Conservation (phyloP, 1,139 yeast species). For the Geotrichum australiense region DNA sequence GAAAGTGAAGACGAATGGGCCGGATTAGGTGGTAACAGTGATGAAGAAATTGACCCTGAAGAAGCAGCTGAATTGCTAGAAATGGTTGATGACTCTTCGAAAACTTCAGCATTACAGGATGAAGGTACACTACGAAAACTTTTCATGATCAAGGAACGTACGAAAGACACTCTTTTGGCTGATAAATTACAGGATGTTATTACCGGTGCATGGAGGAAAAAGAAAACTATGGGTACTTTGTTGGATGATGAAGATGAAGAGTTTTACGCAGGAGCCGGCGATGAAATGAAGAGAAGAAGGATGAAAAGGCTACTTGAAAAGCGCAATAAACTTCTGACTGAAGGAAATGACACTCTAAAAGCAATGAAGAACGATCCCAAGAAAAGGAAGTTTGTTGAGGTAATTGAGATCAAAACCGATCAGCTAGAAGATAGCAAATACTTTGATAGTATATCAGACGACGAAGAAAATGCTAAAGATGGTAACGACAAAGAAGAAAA, state of each 20-base stretch:
- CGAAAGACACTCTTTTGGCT: conserved; percentile 62
- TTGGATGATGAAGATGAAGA: conserved; percentile 64
- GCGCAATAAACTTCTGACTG: conserved; percentile 49
- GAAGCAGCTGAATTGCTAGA: conserved; percentile 49
- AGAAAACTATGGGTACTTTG: conserved; percentile 52
- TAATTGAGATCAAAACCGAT: conserved; percentile 47
- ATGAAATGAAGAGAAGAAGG: conserved; percentile 29
- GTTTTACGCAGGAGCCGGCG: conserved; percentile 50
- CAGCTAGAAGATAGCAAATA: conserved; percentile 12
- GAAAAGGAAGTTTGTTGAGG: conserved; percentile 65
- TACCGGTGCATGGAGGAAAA: conserved; percentile 70
- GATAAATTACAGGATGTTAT: conserved; percentile 74
- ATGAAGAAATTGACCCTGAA: conserved; percentile 50
- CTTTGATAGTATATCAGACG: conserved; percentile 11
- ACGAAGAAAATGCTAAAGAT: conserved; percentile 27
- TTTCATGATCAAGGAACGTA: conserved; percentile 61
- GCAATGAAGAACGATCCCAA: conserved; percentile 49
- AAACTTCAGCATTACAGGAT: conserved; percentile 44
- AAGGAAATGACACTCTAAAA: conserved; percentile 48
- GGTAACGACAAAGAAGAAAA: not conserved
- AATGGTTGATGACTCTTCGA: conserved; percentile 50
- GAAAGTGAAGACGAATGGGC: conserved; percentile 97
- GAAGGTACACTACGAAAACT: conserved; percentile 54
- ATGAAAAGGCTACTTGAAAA: conserved; percentile 48
- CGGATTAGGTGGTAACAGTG: conserved; percentile 80